Evolutionary conservation across 495 filamentous ascomycete genomes (phyloP).

Genomic region (Clohesyomyces aquaticus): DNA sequence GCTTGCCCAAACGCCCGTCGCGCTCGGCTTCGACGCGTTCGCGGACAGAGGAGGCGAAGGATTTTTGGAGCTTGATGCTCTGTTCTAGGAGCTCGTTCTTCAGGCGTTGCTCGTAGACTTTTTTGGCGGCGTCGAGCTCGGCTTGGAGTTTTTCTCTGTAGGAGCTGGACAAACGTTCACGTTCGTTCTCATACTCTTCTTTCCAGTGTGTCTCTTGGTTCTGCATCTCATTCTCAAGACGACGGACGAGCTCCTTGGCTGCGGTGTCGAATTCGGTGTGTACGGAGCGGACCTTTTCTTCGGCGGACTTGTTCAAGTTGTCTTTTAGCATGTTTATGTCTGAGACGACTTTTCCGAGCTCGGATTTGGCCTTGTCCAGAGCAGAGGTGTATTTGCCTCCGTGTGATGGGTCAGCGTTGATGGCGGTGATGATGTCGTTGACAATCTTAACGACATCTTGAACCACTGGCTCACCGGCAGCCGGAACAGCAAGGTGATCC

Average conservation of each 20-base stretch:
- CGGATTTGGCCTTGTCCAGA: conserved; percentile 79
- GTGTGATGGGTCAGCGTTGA: conserved; percentile 76
- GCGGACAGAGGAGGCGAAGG: conserved; percentile 77
- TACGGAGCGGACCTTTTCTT: conserved; percentile 70
- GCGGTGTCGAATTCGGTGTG: conserved; percentile 79
- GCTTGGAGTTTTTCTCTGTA: conserved; percentile 80
- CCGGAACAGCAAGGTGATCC: conserved; percentile 70
- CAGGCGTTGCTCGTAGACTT: conserved; percentile 76
- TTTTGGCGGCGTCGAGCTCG: conserved; percentile 72
- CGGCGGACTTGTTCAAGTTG: conserved; percentile 67
- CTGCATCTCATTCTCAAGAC: conserved; percentile 70
- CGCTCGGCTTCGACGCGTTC: conserved; percentile 87
- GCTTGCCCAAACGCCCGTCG: conserved; percentile 79
- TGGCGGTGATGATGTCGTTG: conserved; percentile 90
- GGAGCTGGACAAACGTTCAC: conserved; percentile 69
- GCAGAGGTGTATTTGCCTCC: conserved; percentile 72
- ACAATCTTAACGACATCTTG: conserved; percentile 93
- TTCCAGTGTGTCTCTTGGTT: conserved; percentile 78
- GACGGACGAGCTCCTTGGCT: conserved; percentile 73
- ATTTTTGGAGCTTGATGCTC: conserved; percentile 80
- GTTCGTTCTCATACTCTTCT: conserved; percentile 87
- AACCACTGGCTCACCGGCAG: conserved; percentile 81
- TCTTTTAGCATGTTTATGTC: conserved; percentile 75
- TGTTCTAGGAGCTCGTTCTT: conserved; percentile 89
- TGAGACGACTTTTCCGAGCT: conserved; percentile 73